Evolutionary conservation across 2,329 filamentous ascomycete species (phyloP).

Genomic region (Nannizziopsis barbatae): DNA sequence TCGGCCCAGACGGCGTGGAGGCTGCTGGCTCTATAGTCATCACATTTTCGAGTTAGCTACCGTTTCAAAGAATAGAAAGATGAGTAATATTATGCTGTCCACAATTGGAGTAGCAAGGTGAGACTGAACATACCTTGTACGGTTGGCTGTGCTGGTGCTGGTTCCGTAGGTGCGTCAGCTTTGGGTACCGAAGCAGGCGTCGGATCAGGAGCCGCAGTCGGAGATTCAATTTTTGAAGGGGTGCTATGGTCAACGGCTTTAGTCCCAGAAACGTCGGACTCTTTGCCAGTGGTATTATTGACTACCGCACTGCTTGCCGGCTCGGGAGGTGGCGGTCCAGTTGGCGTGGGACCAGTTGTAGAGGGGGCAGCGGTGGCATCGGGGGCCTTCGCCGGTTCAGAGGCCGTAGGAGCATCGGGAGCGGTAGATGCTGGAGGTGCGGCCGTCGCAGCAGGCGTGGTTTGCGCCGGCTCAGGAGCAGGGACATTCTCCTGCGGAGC

Average conservation of each 20-base stretch:
- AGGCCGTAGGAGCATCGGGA: conserved; percentile 11
- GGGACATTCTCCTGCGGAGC: conserved; percentile 5
- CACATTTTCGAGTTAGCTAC: no score
- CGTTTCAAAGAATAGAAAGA: no score
- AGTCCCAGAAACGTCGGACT: no score
- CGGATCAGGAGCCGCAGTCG: background rate
- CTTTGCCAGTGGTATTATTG: no score
- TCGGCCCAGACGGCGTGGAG: background rate
- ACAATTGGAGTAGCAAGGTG: background rate
- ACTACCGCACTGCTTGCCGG: conserved; percentile 22
- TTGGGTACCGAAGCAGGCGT: background rate
- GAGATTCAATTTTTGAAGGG: background rate
- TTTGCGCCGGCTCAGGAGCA: conserved; percentile 12
- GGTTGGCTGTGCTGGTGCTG: background rate
- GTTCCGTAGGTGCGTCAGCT: conserved; percentile 1
- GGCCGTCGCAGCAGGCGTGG: conserved; percentile 10
- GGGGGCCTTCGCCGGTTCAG: conserved; percentile 12
- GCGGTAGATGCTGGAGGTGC: conserved; percentile 13
- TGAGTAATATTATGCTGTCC: no score
- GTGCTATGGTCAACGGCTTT: background rate
- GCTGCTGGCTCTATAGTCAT: no score
- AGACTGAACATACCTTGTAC: conserved; percentile 1
- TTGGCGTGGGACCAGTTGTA: conserved; percentile 8
- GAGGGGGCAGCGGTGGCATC: conserved; percentile 10
- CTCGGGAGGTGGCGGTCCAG: conserved; percentile 13